A percentile compares a stretch with the other conserved stretches of the same genome.
phyloP scores from a whole-genome alignment of 2,329 filamentous ascomycete species.

The Rutstroemia sydowiana region DNA sequence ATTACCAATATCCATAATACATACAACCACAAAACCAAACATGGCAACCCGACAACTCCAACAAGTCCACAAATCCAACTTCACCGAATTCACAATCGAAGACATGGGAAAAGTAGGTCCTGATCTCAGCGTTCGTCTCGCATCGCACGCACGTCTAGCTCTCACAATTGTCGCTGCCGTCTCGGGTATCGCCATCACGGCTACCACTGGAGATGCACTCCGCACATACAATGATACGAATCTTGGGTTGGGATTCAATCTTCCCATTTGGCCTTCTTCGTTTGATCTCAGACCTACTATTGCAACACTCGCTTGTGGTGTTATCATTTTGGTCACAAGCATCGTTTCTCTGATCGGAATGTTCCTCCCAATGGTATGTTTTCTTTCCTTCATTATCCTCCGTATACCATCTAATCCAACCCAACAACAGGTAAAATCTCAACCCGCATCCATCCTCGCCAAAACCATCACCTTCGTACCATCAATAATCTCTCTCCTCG shows the following conservation, averaged over 20 bases:
- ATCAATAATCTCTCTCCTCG: slow-evolving; percentile 38
- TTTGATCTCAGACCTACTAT: slow-evolving; percentile 51
- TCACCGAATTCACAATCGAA: slow-evolving; percentile 1
- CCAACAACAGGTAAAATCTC: background rate
- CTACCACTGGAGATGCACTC: slow-evolving; percentile 46
- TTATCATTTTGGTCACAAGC: slow-evolving; percentile 43
- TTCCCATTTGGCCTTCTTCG: slow-evolving; percentile 50
- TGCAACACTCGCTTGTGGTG: slow-evolving; percentile 45
- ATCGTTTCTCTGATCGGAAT: slow-evolving; percentile 40
- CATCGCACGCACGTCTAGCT: slow-evolving; percentile 33
- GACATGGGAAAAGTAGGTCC: slow-evolving; percentile 24
- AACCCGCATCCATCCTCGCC: slow-evolving; percentile 23
- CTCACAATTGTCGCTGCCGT: slow-evolving; percentile 44
- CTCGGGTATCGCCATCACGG: slow-evolving; percentile 45
- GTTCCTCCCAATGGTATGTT: slow-evolving; percentile 44
- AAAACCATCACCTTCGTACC: slow-evolving; percentile 29
- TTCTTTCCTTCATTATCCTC: background rate
- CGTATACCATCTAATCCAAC: background rate
- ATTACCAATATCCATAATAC: background rate
- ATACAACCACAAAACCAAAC: slow-evolving; percentile 1
- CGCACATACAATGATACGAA: slow-evolving; percentile 49
- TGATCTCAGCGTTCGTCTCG: slow-evolving; percentile 27
- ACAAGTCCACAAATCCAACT: background rate
- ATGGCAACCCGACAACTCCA: slow-evolving; percentile 5
- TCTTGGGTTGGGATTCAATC: slow-evolving; percentile 38